A percentile compares a stretch with the other conserved stretches of the same genome.
Conservation (phyloP, 163 green algal genomes). For the Dunaliella salina region DNA sequence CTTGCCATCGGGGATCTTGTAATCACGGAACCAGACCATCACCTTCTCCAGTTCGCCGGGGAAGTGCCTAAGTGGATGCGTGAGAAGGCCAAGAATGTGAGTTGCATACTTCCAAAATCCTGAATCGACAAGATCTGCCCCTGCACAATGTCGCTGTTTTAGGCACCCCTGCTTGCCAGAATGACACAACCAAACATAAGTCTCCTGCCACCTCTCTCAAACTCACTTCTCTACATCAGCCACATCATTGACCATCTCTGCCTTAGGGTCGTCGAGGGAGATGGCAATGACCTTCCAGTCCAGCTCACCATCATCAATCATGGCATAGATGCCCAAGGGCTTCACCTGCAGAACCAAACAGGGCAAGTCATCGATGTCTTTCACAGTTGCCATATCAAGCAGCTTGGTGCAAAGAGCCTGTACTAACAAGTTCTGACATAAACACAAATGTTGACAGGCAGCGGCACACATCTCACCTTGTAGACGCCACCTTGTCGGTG, state of each 20-base stretch:
- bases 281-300: constrained; percentile 98
- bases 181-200: too few relatives aligned
- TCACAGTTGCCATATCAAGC: too few relatives aligned
- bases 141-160: too few relatives aligned
- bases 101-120: too few relatives aligned
- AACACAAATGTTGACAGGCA: too few relatives aligned
- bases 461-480: constrained; percentile 36
- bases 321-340: constrained; percentile 85
- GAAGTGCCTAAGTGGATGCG: constrained; percentile 68
- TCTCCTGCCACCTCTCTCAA: too few relatives aligned
- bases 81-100: background rate
- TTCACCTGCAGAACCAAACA: constrained; percentile 39
- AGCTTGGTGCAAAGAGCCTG: too few relatives aligned
- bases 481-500: constrained; percentile 80
- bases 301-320: constrained; percentile 99
- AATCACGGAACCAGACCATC: constrained; percentile 97
- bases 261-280: constrained; percentile 87
- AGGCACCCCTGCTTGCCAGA: too few relatives aligned
- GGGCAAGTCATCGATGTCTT: too few relatives aligned
- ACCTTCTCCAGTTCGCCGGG: constrained; percentile 93
- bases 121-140: too few relatives aligned
- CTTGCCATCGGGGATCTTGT: constrained; percentile 99
- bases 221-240: constrained; percentile 92
- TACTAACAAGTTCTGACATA: too few relatives aligned
- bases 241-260: constrained; percentile 84